Percentiles rank a stretch among this genome's conserved stretches.
Conservation (phyloP, 495 filamentous ascomycete species). For the Pseudomonodictys pantanalensis region DNA sequence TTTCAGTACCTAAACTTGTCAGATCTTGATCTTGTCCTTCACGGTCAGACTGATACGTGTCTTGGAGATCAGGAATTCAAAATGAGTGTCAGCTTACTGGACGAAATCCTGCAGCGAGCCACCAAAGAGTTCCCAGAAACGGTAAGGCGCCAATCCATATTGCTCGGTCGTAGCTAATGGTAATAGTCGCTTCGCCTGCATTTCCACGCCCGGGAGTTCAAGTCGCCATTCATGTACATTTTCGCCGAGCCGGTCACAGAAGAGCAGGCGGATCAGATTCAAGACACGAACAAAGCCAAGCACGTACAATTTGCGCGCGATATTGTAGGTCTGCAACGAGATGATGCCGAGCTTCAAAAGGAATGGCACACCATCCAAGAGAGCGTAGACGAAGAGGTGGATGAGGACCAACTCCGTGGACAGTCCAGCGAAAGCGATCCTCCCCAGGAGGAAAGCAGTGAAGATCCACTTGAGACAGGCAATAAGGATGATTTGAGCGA, state of each 20-base stretch:
- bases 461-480: neutral
- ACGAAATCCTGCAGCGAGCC: conserved; percentile 70
- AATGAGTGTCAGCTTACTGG: conserved; percentile 71
- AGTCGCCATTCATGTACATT: conserved; percentile 74
- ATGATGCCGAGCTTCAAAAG: conserved; percentile 17
- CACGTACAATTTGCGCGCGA: conserved; percentile 67
- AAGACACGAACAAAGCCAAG: conserved; percentile 57
- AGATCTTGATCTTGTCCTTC: conserved; percentile 84
- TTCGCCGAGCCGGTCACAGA: conserved; percentile 81
- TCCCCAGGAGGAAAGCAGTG: conserved; percentile 8
- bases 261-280: conserved; percentile 68
- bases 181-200: conserved; percentile 71
- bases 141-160: conserved; percentile 35
- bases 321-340: conserved; percentile 51
- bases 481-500: conserved; percentile 24
- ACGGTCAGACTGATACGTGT: conserved; percentile 61
- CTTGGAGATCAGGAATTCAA: conserved; percentile 89
- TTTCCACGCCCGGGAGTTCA: conserved; percentile 70
- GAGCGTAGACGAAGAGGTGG: conserved; percentile 39
- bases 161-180: conserved; percentile 30
- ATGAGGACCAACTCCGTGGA: conserved; percentile 47
- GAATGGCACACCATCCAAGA: conserved; percentile 32
- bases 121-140: conserved; percentile 66
- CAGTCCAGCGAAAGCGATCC: conserved; percentile 16
- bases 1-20: conserved; percentile 87